A percentile compares a stretch with the other conserved stretches of the same genome.
Evolutionary conservation across 768 basidiomycete genomes (phyloP).

Genomic region (Rhodocollybia butyracea): DNA sequence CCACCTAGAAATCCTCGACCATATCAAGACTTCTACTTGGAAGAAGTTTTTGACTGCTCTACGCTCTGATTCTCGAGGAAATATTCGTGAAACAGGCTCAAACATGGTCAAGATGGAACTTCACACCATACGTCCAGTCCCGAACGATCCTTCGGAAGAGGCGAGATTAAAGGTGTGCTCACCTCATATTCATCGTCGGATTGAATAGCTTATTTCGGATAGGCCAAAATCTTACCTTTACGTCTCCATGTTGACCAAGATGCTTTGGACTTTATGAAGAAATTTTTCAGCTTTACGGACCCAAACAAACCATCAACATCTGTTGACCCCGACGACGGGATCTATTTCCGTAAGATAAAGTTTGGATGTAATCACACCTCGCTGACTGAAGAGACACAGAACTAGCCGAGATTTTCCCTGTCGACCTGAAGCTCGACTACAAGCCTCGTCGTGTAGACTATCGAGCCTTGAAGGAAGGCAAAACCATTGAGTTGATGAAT

Average conservation of each 20-base stretch:
- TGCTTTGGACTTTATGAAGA: slow-evolving; percentile 96
- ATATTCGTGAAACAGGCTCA: slow-evolving; percentile 86
- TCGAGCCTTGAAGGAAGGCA: slow-evolving; percentile 82
- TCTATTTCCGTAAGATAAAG: slow-evolving; percentile 66
- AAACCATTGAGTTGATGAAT: slow-evolving; percentile 97
- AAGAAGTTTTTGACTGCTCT: slow-evolving; percentile 91
- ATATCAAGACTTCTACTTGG: slow-evolving; percentile 98
- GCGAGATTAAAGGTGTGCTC: slow-evolving; percentile 70
- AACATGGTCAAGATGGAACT: slow-evolving; percentile 92
- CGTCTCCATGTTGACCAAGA: slow-evolving; percentile 97
- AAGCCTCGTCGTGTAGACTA: slow-evolving; percentile 98
- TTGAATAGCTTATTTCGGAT: slow-evolving; percentile 3
- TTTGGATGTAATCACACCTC: background rate
- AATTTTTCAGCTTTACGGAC: slow-evolving; percentile 88
- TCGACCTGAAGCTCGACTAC: slow-evolving; percentile 95
- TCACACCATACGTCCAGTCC: slow-evolving; percentile 67
- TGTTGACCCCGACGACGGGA: slow-evolving; percentile 43
- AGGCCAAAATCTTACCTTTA: slow-evolving; percentile 90
- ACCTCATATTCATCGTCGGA: background rate
- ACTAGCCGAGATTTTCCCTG: slow-evolving; percentile 91
- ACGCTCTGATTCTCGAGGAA: slow-evolving; percentile 80
- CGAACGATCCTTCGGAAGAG: slow-evolving; percentile 68
- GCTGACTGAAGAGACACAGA: slow-evolving; percentile 41
- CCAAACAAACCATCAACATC: slow-evolving; percentile 38
- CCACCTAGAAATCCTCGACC: slow-evolving; percentile 89